Evolutionary conservation across 2,329 filamentous ascomycete species (phyloP).

Genomic region (Clonostachys rosea): DNA sequence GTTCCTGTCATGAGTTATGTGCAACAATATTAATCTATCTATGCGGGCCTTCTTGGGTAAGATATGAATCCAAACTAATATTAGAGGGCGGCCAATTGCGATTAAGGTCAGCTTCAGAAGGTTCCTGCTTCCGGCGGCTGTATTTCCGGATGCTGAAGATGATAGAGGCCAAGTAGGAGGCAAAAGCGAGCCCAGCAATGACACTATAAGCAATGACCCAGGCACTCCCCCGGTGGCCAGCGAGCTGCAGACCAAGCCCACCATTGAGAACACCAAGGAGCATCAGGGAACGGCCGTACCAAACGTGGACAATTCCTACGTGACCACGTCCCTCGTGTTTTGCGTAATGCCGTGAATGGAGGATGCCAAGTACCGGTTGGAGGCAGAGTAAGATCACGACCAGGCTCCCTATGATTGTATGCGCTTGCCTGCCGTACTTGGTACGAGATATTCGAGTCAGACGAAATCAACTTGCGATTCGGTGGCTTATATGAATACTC

Average conservation of each 20-base stretch:
- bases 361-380: conserved; percentile 52
- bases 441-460: no score
- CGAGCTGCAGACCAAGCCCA: conserved; percentile 52
- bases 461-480: no score
- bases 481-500: conserved; percentile 14
- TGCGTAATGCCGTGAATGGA: conserved; percentile 52
- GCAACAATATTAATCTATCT: no score
- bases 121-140: neutral
- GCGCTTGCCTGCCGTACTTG: conserved; percentile 46
- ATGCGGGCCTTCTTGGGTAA: no score
- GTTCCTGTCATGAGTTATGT: no score
- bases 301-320: conserved; percentile 55
- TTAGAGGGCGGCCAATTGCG: no score
- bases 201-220: conserved; percentile 52
- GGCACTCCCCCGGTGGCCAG: conserved; percentile 19
- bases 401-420: conserved; percentile 52
- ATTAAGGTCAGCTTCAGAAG: no score
- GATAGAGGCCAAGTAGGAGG: conserved; percentile 32
- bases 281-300: conserved; percentile 58
- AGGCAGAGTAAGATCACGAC: conserved; percentile 48
- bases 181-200: conserved; percentile 42
- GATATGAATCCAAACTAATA: no score
- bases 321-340: conserved; percentile 39
- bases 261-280: conserved; percentile 60
- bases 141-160: conserved; percentile 4